These are phyloP conservation scores for Talaromyces borbonicus DNA, from an alignment of 495 filamentous ascomycete species.

Conservation along the genomic window DNA sequence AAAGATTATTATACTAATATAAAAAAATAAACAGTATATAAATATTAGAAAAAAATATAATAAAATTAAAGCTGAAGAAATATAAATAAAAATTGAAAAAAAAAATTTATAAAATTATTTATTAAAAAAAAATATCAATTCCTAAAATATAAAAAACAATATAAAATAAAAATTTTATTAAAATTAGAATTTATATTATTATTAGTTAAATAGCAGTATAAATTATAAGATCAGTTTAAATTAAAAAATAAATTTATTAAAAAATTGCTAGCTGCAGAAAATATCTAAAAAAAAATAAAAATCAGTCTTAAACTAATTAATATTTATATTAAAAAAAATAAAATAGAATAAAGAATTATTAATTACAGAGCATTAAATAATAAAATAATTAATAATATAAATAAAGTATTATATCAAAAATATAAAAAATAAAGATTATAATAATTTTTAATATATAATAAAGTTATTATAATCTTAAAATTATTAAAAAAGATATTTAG, in stretches of 20 bases:
- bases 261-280: no score
- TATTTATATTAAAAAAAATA: no score
- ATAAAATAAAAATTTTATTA: conserved; percentile 6
- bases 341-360: no score
- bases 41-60: background rate
- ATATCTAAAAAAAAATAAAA: no score
- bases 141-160: conserved; percentile 4
- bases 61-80: background rate
- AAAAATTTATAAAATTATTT: background rate
- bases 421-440: conserved; percentile 8
- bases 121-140: background rate
- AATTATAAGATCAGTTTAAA: background rate
- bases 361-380: conserved; percentile 6
- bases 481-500: no score
- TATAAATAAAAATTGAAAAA: background rate
- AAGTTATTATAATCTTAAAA: background rate
- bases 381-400: conserved; percentile 1
- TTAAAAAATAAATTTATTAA: conserved; percentile 7
- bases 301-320: no score
- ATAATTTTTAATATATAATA: background rate
- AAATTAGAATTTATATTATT: conserved; percentile 2
- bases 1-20: no score
- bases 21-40: no score
- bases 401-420: background rate
- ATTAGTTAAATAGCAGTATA: no score